Conservation (phyloP, 306 rosid genomes). For the Fragaria iinumae region DNA sequence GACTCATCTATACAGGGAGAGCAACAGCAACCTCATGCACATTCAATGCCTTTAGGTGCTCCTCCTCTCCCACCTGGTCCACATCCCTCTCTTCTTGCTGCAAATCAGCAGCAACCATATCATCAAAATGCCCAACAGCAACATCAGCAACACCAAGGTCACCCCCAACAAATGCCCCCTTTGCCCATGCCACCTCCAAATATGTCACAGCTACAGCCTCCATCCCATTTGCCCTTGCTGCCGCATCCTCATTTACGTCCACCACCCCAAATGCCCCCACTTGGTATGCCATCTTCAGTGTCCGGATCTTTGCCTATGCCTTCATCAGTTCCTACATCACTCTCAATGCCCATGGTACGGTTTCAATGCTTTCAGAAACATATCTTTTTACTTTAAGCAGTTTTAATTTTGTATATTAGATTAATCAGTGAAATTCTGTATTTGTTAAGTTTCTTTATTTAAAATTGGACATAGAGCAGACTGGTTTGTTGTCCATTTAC, state of each 20-base stretch:
- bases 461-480: background rate
- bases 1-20: conserved; percentile 73
- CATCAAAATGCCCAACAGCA: conserved; percentile 88
- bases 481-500: background rate
- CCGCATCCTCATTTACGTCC: conserved; percentile 86
- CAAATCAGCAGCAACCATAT: conserved; percentile 82
- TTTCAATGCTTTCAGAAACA: background rate
- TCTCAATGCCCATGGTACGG: conserved; percentile 65
- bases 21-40: conserved; percentile 73
- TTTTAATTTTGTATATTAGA: background rate
- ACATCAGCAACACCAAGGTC: conserved; percentile 66
- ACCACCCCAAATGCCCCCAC: conserved; percentile 77
- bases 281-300: conserved; percentile 67
- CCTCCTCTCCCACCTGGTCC: conserved; percentile 99
- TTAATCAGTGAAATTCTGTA: background rate
- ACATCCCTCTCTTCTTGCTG: conserved; percentile 88
- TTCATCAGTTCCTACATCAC: conserved; percentile 44
- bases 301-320: conserved; percentile 65
- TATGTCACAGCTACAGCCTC: conserved; percentile 79
- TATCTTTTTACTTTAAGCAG: background rate
- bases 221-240: conserved; percentile 84
- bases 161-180: conserved; percentile 72
- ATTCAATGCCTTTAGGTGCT: conserved; percentile 69
- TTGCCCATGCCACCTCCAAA: conserved; percentile 74
- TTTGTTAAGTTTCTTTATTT: background rate